Evolutionary conservation across 345 rosid genomes (phyloP).

Genomic region (Mangifera indica): DNA sequence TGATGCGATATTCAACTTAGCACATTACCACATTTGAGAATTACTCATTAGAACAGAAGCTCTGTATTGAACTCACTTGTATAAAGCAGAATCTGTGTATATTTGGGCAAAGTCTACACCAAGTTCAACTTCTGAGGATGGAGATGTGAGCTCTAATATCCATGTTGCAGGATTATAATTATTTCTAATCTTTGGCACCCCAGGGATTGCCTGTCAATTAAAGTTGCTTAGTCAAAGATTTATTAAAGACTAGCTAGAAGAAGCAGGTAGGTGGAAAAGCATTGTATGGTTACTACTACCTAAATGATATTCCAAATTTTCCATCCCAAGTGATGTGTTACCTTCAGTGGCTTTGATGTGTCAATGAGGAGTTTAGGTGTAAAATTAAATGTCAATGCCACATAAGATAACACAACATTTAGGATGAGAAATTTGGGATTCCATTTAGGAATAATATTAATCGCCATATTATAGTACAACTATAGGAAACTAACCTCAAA

Average conservation of each 20-base stretch:
- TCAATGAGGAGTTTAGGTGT: too few relatives aligned
- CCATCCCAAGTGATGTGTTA: too few relatives aligned
- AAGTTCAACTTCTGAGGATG: slow-evolving; percentile 37
- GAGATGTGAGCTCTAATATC: slow-evolving; percentile 55
- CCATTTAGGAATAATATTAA: too few relatives aligned
- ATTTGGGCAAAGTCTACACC: slow-evolving; percentile 42
- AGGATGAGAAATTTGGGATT: too few relatives aligned
- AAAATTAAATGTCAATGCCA: too few relatives aligned
- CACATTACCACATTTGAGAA: neutral
- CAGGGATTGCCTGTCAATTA: slow-evolving; percentile 30
- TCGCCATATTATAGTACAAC: neutral
- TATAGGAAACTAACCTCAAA: slow-evolving; percentile 8
- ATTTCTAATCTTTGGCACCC: slow-evolving; percentile 48
- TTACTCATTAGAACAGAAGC: neutral
- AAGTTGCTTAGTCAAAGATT: neutral
- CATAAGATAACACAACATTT: too few relatives aligned
- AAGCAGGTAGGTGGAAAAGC: too few relatives aligned
- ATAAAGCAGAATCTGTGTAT: slow-evolving; percentile 39
- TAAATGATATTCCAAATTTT: neutral
- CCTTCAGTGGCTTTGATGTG: too few relatives aligned
- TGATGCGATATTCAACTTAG: too few relatives aligned
- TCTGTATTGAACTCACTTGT: slow-evolving; percentile 26
- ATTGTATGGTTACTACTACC: too few relatives aligned
- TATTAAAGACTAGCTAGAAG: neutral
- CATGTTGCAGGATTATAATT: slow-evolving; percentile 63